Evolutionary conservation across 441 rosid species (phyloP).

Genomic region (Pelargonium fulgidum): DNA sequence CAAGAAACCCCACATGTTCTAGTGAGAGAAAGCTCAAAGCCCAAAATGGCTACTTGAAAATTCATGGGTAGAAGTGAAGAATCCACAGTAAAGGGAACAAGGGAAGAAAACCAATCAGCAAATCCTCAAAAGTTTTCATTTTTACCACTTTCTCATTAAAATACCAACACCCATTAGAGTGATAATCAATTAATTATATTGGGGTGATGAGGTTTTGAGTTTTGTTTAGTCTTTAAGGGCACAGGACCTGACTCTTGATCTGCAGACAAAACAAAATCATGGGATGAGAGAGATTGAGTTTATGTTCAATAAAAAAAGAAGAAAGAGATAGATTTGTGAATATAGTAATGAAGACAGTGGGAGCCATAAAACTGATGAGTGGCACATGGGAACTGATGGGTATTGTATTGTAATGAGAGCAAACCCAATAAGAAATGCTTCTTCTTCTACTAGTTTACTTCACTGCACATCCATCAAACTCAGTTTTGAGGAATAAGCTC

Average conservation of each 20-base stretch:
- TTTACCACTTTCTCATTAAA: conserved; percentile 9
- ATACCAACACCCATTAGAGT: conserved; percentile 10
- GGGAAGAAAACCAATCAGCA: conserved; percentile 26
- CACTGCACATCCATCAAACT: no score
- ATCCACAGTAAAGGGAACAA: conserved; percentile 29
- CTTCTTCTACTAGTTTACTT: neutral
- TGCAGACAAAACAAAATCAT: conserved; percentile 24
- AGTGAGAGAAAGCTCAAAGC: conserved; percentile 17
- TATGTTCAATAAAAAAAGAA: conserved; percentile 20
- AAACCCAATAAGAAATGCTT: neutral
- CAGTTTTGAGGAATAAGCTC: no score
- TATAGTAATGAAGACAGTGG: conserved; percentile 25
- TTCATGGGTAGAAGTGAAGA: conserved; percentile 34
- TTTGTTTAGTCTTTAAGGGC: conserved; percentile 17
- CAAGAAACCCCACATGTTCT: conserved; percentile 7
- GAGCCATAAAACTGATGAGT: conserved; percentile 23
- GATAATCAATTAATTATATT: conserved; percentile 14
- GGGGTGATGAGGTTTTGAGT: conserved; percentile 14
- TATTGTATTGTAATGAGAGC: neutral
- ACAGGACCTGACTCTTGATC: conserved; percentile 26
- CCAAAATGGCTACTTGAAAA: conserved; percentile 24
- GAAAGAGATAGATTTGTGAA: conserved; percentile 15
- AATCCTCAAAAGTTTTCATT: conserved; percentile 20
- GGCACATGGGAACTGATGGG: conserved; percentile 34
- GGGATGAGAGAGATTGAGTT: conserved; percentile 24